Evolutionary conservation across 2,329 filamentous ascomycete species (phyloP).

Genomic region (Seiridium unicorne): DNA sequence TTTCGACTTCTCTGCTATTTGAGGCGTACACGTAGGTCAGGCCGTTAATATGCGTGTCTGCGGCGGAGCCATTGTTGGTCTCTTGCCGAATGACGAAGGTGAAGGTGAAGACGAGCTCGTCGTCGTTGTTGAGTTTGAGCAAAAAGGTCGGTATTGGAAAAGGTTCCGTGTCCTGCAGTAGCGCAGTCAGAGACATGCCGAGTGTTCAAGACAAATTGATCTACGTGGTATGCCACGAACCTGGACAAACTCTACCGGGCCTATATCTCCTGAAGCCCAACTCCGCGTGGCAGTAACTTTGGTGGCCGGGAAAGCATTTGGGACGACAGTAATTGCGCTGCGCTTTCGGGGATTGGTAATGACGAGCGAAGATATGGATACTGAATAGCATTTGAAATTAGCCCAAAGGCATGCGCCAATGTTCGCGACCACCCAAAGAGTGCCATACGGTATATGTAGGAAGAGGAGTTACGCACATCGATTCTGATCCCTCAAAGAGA

Average conservation of each 20-base stretch:
- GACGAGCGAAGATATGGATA: constrained; percentile 80
- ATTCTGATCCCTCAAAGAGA: constrained; percentile 89
- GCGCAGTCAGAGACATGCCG: constrained; percentile 13
- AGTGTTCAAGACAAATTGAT: not conserved
- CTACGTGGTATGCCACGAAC: constrained; percentile 45
- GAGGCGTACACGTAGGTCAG: constrained; percentile 92
- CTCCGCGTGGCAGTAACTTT: constrained; percentile 68
- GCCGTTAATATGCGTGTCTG: constrained; percentile 79
- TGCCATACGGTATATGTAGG: not conserved
- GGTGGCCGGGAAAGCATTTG: constrained; percentile 85
- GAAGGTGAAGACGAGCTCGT: constrained; percentile 91
- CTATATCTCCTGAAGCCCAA: constrained; percentile 65
- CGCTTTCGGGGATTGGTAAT: constrained; percentile 79
- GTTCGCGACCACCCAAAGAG: not conserved
- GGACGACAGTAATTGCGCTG: constrained; percentile 72
- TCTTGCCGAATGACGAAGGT: constrained; percentile 75
- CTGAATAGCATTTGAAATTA: constrained; percentile 42
- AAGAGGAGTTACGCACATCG: constrained; percentile 63
- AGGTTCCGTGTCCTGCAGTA: constrained; percentile 71
- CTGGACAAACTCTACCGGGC: constrained; percentile 87
- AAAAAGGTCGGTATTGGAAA: constrained; percentile 69
- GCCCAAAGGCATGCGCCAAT: not conserved
- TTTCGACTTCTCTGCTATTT: constrained; percentile 83
- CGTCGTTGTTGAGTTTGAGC: constrained; percentile 83
- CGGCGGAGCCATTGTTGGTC: constrained; percentile 43